phyloP scores from a whole-genome alignment of 495 filamentous ascomycete genomes.

The Hypomontagnella submonticulosa region DNA sequence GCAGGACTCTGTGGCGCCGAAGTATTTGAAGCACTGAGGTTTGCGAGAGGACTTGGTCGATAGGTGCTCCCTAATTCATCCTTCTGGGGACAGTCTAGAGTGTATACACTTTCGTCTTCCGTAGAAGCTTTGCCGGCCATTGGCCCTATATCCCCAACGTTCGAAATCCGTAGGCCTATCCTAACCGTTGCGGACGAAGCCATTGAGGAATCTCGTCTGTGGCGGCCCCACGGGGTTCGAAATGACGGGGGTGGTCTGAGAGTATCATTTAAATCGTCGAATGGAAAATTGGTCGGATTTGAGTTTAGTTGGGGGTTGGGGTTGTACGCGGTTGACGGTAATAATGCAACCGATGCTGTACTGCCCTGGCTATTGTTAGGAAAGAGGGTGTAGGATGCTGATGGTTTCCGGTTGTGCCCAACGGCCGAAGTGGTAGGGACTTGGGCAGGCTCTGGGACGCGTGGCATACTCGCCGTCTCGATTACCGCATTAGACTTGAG shows the following conservation, averaged over 20 bases:
- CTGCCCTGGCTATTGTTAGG: constrained; percentile 45
- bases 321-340: constrained; percentile 58
- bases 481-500: constrained; percentile 50
- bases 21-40: constrained; percentile 14
- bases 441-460: constrained; percentile 47
- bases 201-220: constrained; percentile 58
- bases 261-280: constrained; percentile 31
- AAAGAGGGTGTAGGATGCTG: constrained; percentile 55
- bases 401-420: constrained; percentile 49
- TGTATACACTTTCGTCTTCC: constrained; percentile 46
- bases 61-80: constrained; percentile 30
- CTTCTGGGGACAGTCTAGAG: constrained; percentile 48
- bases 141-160: constrained; percentile 55
- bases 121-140: constrained; percentile 36
- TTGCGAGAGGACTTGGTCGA: constrained; percentile 46
- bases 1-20: constrained; percentile 18
- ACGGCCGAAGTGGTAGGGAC: constrained; percentile 36
- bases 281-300: constrained; percentile 5
- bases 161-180: constrained; percentile 61
- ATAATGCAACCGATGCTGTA: constrained; percentile 49
- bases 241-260: constrained; percentile 59
- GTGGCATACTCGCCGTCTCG: constrained; percentile 39
- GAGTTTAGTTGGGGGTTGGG: constrained; percentile 41
- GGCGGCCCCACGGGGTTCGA: constrained; percentile 46
- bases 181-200: constrained; percentile 60